Evolutionary conservation across 768 basidiomycete species (phyloP), one percentile per base, ranked within the genome.

Genomic region (Tremella mesenterica): DNA sequence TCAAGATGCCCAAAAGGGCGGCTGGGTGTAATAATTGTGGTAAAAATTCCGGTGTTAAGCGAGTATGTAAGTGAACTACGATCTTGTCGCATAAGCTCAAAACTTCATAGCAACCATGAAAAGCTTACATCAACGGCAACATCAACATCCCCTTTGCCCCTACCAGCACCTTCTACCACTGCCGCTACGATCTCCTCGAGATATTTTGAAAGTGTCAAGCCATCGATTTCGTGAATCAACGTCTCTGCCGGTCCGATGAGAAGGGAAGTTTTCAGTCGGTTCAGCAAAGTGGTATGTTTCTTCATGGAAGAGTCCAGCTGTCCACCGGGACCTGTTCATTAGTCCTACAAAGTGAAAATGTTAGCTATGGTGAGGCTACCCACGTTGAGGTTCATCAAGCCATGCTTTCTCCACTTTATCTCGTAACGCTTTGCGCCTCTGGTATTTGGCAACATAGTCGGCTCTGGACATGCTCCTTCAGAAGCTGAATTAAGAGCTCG

Each of bases 261-360:
- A 65, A 97, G 79, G 16, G 88, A 87, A 67, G 85, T 88, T 43
- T 85, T 83, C 63, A 96, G 85, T 41, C 87, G 85, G 74, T 93
- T 97, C 60, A 95, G 91, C 58, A 97, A 80, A 5, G 90, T 88
- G 1, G 91, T 96, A 74, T 99, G 92, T 6, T 90, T 84, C 75
- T 89, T 97, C 53, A 99, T 75, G 39, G 95, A 96, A 2, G 95
- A 90, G 73, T 97, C 95, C 21, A 91, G 78, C 3, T 75, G 54
- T 70, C 83, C 90, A 20, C 80, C 77, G 9, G 81, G 76, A 70
- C 85, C 88, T 89, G 55, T 0, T 4, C 18, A n/a, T 14, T 34
- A 54, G 21, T 33, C 33, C 16, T 26, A 23, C 7, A 23, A 1
- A 13, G 27, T 3, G 44, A n/a, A 18, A 14, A 1, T 12, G 21